These are phyloP conservation scores for Fusarium nanum DNA, from an alignment of 2,329 filamentous ascomycete species.

Conservation along the genomic window DNA sequence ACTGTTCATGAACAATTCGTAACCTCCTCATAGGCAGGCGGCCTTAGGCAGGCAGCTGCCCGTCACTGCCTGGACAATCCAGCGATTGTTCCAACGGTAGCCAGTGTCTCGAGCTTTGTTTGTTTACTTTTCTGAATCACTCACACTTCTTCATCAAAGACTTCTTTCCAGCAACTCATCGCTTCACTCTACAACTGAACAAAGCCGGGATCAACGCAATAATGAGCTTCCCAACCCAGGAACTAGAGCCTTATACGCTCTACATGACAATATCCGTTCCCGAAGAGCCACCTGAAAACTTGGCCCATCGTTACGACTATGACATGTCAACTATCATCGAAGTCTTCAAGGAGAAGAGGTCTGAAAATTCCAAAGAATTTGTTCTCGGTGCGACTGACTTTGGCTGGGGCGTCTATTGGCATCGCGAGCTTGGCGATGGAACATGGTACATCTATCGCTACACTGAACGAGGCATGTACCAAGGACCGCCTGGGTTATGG, in stretches of 20 bases:
- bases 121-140: background rate
- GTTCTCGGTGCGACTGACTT: conserved; percentile 48
- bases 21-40: background rate
- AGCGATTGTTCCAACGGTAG: background rate
- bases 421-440: conserved; percentile 44
- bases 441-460: conserved; percentile 45
- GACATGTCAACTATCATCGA: conserved; percentile 17
- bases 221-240: conserved; percentile 36
- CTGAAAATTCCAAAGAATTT: conserved; percentile 38
- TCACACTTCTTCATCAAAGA: background rate
- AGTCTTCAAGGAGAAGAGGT: conserved; percentile 16
- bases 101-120: background rate
- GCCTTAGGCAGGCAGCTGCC: background rate
- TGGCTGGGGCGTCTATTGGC: conserved; percentile 53
- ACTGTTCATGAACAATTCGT: background rate
- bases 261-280: conserved; percentile 45
- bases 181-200: background rate
- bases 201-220: background rate
- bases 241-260: conserved; percentile 40
- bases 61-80: background rate
- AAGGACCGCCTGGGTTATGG: conserved; percentile 17
- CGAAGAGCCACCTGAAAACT: conserved; percentile 10
- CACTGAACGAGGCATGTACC: background rate
- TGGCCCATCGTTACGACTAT: conserved; percentile 21
- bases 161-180: background rate